Conservation (phyloP, 345 rosid species). For the Eucalyptus viminalis region DNA sequence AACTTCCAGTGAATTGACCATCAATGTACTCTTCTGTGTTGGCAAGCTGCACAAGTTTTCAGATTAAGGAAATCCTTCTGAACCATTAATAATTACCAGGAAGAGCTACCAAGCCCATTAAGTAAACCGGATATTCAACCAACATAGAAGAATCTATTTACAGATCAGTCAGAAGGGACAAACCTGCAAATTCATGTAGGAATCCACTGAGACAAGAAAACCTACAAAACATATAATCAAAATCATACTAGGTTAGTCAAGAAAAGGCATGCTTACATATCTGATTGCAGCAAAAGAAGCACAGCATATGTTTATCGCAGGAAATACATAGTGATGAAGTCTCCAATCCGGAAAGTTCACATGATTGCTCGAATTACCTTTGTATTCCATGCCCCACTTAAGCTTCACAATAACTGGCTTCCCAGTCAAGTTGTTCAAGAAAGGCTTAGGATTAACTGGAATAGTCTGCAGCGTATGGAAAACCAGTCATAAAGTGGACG, state of each 20-base stretch:
- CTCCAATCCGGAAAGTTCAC: background rate
- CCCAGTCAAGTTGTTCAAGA: conserved; percentile 86
- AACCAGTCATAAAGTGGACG: background rate
- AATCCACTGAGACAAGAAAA: conserved; percentile 87
- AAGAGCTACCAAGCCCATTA: background rate
- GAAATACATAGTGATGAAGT: background rate
- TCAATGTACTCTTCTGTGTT: conserved; percentile 83
- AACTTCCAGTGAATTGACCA: conserved; percentile 76
- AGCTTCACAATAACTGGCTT: conserved; percentile 80
- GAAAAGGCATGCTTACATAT: background rate
- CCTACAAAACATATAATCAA: conserved; percentile 20
- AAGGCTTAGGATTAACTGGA: conserved; percentile 83
- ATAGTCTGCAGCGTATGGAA: conserved; percentile 37
- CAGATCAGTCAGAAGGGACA: background rate
- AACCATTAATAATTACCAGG: background rate
- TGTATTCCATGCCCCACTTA: conserved; percentile 96
- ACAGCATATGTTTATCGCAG: background rate
- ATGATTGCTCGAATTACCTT: conserved; percentile 16
- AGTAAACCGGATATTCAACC: background rate
- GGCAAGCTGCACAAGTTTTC: conserved; percentile 43
- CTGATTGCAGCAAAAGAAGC: background rate
- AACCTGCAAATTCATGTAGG: conserved; percentile 98
- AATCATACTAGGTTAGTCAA: background rate
- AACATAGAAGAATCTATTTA: background rate
- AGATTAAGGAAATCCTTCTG: background rate